These are phyloP conservation scores for Kwoniella dejecticola DNA, from an alignment of 768 basidiomycete genomes.

Conservation along the genomic window DNA sequence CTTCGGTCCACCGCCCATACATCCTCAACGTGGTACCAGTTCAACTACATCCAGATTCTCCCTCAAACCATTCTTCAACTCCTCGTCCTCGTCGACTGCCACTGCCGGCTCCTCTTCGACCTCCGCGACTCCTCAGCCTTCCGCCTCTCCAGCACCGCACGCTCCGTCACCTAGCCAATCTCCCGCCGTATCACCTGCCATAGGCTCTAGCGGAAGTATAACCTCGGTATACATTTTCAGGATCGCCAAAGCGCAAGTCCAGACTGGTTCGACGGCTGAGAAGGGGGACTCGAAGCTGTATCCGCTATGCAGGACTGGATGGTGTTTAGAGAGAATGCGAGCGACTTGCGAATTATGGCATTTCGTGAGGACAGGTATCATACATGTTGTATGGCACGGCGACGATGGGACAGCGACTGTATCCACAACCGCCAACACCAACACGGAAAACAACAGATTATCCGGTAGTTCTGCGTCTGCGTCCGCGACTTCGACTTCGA, in stretches of 20 bases:
- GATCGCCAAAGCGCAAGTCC: conserved; percentile 37
- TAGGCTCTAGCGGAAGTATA: conserved; percentile 13
- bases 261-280: conserved; percentile 24
- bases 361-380: conserved; percentile 75
- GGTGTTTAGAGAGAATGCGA: conserved; percentile 79
- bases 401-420: too few relatives aligned
- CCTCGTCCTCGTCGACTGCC: too few relatives aligned
- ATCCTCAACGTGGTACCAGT: conserved; percentile 59
- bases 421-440: conserved; percentile 28
- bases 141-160: conserved; percentile 20
- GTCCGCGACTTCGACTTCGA: background rate
- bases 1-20: conserved; percentile 60
- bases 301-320: conserved; percentile 79
- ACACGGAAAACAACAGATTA: too few relatives aligned
- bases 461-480: too few relatives aligned
- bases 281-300: conserved; percentile 58
- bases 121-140: conserved; percentile 38
- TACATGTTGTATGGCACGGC: conserved; percentile 89
- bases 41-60: conserved; percentile 55
- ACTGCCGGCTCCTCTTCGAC: conserved; percentile 43
- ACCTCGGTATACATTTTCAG: conserved; percentile 55
- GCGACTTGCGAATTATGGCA: conserved; percentile 89
- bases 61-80: conserved; percentile 56
- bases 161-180: conserved; percentile 35
- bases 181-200: conserved; percentile 38